phyloP scores from a whole-genome alignment of 768 basidiomycete species.

The Nidula microcarpa region DNA sequence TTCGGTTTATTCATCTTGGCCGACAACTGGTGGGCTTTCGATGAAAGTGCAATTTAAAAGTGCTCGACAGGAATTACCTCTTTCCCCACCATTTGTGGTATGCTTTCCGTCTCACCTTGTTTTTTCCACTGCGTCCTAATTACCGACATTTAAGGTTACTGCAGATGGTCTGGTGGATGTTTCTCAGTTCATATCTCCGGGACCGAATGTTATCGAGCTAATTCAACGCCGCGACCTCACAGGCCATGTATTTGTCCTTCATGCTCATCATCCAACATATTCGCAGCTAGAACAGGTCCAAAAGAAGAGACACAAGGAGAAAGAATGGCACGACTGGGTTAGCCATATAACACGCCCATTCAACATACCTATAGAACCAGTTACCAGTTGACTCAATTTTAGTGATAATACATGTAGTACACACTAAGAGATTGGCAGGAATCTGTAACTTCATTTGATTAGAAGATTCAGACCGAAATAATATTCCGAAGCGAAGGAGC shows the following conservation, averaged over 20 bases:
- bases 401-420: too few relatives aligned
- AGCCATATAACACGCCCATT: constrained; percentile 26
- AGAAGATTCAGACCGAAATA: too few relatives aligned
- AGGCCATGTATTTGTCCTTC: constrained; percentile 41
- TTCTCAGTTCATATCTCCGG: constrained; percentile 36
- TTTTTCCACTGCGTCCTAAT: not conserved
- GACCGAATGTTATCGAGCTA: constrained; percentile 41
- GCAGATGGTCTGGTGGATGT: constrained; percentile 50
- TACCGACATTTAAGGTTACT: constrained; percentile 29
- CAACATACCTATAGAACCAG: not conserved
- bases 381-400: too few relatives aligned
- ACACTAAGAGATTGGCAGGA: too few relatives aligned
- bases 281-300: constrained; percentile 36
- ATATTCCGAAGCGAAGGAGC: too few relatives aligned
- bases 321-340: constrained; percentile 41
- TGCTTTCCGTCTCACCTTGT: constrained; percentile 2
- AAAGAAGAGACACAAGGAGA: constrained; percentile 23
- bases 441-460: too few relatives aligned
- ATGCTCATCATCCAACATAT: constrained; percentile 45
- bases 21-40: constrained; percentile 25
- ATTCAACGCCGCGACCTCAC: constrained; percentile 40
- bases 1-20: constrained; percentile 38
- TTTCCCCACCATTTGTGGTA: constrained; percentile 40
- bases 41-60: constrained; percentile 30
- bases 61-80: constrained; percentile 23